A percentile compares a stretch with the other conserved stretches of the same genome.
These are phyloP conservation scores for Coniella vitis DNA, from an alignment of 2,329 filamentous ascomycete species.

Conservation along the genomic window DNA sequence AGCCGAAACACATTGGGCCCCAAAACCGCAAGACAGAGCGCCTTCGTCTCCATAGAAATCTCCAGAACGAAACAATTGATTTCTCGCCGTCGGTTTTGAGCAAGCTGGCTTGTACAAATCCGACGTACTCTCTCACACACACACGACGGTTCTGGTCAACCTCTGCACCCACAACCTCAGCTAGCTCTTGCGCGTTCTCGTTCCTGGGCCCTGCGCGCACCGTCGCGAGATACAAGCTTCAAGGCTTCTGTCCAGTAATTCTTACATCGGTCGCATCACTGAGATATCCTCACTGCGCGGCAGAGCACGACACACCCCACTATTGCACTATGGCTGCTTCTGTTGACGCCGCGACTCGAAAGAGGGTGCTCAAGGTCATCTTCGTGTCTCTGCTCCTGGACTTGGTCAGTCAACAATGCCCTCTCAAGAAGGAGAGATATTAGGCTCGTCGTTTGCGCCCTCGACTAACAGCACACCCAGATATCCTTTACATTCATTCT, in stretches of 20 bases:
- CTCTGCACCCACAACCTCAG: background rate
- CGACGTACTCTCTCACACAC: background rate
- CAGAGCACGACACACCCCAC: background rate
- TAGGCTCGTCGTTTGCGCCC: background rate
- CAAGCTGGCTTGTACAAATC: conserved; percentile 1
- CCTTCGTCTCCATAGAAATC: conserved; percentile 2
- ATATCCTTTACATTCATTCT: conserved; percentile 98
- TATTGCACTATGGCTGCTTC: conserved; percentile 29
- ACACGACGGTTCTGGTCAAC: background rate
- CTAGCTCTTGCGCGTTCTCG: background rate
- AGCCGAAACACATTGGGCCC: conserved; percentile 1
- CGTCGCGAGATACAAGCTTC: too few relatives aligned
- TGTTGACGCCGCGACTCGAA: conserved; percentile 54
- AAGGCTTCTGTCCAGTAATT: too few relatives aligned
- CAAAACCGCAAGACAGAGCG: background rate
- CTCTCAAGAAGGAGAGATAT: background rate
- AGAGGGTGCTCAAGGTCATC: conserved; percentile 77
- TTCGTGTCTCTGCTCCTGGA: conserved; percentile 86
- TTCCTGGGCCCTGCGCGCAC: too few relatives aligned
- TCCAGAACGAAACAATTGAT: background rate
- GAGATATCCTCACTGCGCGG: background rate
- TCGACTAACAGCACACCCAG: conserved; percentile 38
- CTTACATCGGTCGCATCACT: too few relatives aligned
- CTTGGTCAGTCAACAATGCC: conserved; percentile 52
- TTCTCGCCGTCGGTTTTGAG: background rate